Evolutionary conservation across 2,329 filamentous ascomycete species (phyloP).

Genomic region (Fonsecaea monophora): DNA sequence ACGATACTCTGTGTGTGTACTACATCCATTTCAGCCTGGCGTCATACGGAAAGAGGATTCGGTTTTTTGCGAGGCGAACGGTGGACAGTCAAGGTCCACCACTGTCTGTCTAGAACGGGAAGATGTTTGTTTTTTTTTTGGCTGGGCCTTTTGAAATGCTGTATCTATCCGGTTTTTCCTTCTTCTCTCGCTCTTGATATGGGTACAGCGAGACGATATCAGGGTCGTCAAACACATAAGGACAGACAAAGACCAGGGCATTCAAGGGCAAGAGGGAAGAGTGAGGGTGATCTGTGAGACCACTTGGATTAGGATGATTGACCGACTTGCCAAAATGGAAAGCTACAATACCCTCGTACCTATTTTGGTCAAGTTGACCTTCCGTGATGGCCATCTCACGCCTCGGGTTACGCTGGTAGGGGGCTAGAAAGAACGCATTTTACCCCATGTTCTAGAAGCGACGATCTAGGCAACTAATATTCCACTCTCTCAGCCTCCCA

Average conservation of each 20-base stretch:
- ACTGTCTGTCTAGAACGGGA: constrained; percentile 12
- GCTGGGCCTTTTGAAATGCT: constrained; percentile 13
- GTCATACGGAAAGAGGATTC: constrained; percentile 8
- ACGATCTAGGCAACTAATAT: too few relatives aligned
- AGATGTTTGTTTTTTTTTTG: constrained; percentile 4
- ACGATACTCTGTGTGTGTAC: constrained; percentile 13
- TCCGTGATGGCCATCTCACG: too few relatives aligned
- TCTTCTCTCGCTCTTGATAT: not conserved
- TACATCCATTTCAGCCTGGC: constrained; percentile 24
- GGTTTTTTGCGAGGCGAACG: not conserved
- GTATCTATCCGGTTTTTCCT: not conserved
- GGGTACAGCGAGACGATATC: not conserved
- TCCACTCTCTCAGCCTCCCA: too few relatives aligned
- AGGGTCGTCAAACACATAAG: not conserved
- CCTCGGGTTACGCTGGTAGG: too few relatives aligned
- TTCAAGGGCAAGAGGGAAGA: not conserved
- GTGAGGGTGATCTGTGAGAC: not conserved
- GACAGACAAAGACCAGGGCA: not conserved
- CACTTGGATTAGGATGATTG: not conserved
- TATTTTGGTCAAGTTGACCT: too few relatives aligned
- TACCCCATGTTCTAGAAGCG: too few relatives aligned
- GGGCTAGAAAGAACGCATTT: too few relatives aligned
- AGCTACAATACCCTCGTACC: not conserved
- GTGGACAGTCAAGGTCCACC: constrained; percentile 6
- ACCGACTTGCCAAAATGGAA: not conserved